Evolutionary conservation across 306 rosid species (phyloP).

Genomic region (Leucaena leucocephala): DNA sequence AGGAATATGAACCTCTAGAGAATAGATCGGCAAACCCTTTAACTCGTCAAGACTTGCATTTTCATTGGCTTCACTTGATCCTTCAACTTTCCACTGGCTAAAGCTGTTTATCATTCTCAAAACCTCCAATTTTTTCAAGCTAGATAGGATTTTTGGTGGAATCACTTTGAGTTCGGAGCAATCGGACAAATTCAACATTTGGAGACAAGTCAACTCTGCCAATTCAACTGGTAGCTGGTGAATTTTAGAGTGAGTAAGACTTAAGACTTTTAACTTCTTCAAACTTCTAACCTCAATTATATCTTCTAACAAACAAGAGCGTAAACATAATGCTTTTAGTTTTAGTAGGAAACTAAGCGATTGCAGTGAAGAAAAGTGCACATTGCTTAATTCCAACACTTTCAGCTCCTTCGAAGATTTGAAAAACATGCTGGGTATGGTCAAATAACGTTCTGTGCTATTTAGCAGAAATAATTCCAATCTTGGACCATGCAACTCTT

Average conservation of each 20-base stretch:
- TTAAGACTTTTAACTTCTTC: neutral
- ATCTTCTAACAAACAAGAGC: neutral
- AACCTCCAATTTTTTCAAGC: neutral
- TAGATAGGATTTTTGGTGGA: neutral
- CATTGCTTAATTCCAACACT: neutral
- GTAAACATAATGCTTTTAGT: neutral
- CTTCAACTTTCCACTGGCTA: neutral
- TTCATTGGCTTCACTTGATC: neutral
- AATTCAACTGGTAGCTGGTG: neutral
- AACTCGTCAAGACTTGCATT: neutral
- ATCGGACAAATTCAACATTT: neutral
- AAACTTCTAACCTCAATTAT: neutral
- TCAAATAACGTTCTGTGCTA: neutral
- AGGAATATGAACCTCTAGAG: neutral
- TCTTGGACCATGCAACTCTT: neutral
- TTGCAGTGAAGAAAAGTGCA: neutral
- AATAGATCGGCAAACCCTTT: neutral
- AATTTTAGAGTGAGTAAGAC: neutral
- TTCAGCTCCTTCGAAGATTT: neutral
- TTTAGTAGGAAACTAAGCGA: neutral
- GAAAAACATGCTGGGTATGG: neutral
- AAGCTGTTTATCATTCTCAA: neutral
- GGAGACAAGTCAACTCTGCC: neutral
- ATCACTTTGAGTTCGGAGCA: neutral
- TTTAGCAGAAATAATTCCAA: too few relatives aligned